Conservation (phyloP, 345 rosid genomes). For the Zanthoxylum bungeanum region DNA sequence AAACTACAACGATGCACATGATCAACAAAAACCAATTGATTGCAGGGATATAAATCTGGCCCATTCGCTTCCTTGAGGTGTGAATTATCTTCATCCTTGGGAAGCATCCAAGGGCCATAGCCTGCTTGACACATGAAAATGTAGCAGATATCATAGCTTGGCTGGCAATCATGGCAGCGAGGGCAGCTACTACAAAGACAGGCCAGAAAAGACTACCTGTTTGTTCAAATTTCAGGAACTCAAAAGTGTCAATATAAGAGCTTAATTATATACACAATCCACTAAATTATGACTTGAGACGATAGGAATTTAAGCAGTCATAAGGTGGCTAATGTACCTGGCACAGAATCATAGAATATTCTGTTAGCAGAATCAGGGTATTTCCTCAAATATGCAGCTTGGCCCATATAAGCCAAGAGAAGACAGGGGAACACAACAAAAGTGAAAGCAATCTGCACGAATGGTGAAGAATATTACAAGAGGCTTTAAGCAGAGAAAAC, state of each 20-base stretch:
- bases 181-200: slow-evolving; percentile 71
- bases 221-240: slow-evolving; percentile 18
- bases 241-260: slow-evolving; percentile 1
- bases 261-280: neutral
- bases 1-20: slow-evolving; percentile 85
- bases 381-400: slow-evolving; percentile 82
- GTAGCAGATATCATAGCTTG: slow-evolving; percentile 99
- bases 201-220: slow-evolving; percentile 91
- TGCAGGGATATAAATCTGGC: slow-evolving; percentile 89
- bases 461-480: slow-evolving; percentile 4
- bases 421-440: slow-evolving; percentile 91
- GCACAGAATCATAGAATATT: slow-evolving; percentile 89
- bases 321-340: slow-evolving; percentile 43
- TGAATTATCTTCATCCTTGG: slow-evolving; percentile 94
- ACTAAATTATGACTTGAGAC: neutral
- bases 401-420: slow-evolving; percentile 92
- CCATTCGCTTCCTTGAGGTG: slow-evolving; percentile 80
- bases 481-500: slow-evolving; percentile 1
- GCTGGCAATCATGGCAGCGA: slow-evolving; percentile 96
- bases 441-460: slow-evolving; percentile 73
- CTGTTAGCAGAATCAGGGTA: slow-evolving; percentile 55
- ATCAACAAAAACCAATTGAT: slow-evolving; percentile 92
- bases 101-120: slow-evolving; percentile 98
- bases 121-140: slow-evolving; percentile 89
- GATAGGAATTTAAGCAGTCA: neutral